Evolutionary conservation across 2,329 filamentous ascomycete genomes (phyloP), one percentile per base, ranked within the genome.

Genomic region (Chlorencoelia australis): DNA sequence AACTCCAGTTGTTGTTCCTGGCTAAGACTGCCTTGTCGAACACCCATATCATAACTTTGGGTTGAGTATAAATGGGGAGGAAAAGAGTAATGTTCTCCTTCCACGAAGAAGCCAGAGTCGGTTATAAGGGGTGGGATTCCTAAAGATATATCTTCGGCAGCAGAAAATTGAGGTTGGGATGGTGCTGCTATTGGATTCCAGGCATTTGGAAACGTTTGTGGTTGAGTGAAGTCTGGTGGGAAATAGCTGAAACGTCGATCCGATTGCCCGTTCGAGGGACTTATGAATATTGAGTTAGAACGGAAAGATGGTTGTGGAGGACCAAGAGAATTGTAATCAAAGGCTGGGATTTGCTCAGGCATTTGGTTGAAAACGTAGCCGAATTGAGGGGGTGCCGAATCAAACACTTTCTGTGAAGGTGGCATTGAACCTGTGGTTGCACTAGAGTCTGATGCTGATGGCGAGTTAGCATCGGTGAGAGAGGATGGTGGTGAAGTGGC

Each of bases 1-100:
- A 94, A 65, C 62, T 94, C 83, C 44, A 79, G 62, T 59, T 91
- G 85, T 59, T 93, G 84, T 52, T 85, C 74, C 45, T 87, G 80
- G 41, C 78, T 88, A 20, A 93, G 64, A 41, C 70, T 82, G 46
- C 77, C 85, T 50, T 75, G 75, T 41, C 54, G 72, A 71, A 55
- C 57, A 44, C 62, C 51, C 52, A 66, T 57, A 42, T 62, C 54
- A 19, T 61, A 62, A 39, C 62, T 63, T 8, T 62, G 59, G 30
- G 66, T 62, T 28, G 63, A 60, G 45, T 46, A 56, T 27, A 51
- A 27, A 33, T 46, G 49, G n/a, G 46, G 40, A 3, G 45, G 44
- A 36, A 58, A 57, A 17, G 38, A 45, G 31, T 47, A 53, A 1
- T 49, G 43, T n/a, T 45, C 42, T 14, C 48, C 38, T 31, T 55